Base-by-base conservation (phyloP, 805 yeast genomes). In the Blastobotrys parvus region DNA sequence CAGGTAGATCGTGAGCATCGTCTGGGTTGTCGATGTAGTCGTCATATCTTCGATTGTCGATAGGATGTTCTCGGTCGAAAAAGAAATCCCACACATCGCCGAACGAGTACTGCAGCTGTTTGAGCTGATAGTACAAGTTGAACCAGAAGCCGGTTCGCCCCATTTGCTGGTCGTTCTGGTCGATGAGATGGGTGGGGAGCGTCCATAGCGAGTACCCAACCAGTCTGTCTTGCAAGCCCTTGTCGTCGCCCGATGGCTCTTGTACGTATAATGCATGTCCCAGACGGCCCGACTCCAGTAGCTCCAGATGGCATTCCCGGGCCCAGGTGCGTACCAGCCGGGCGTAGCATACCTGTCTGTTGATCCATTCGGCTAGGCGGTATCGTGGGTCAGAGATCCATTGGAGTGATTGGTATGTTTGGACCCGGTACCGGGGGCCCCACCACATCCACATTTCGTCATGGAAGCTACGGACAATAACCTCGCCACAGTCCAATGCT, bases 361-460 rank as follows among this genome's bases (percentile, higher is more conserved):
- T 15, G 5, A 32, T 16, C 18, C 15, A 16, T 16, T 6, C 35
- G 10, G 15, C 19, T 16, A 32, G 18, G 4, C 35, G 35, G 7
- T 32, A 15, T 5, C 35, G 35, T 5, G 35, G 35, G 17, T 32
- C 35, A 10, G 35, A 32, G 20, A 32, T 32, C 19, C 18, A 15
- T 17, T 17, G 4, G 15, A 32, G 20, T 3, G 35, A 16, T n/a
- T 16, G 35, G 18, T 8, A 32, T 7, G 29, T 8, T 8, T 7
- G 29, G 29, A 25, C 11, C 7, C 29, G 29, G 35, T 32, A 32
- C 4, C 13, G 10, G 13, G 15, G 20, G 7, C 35, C 35, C 35
- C 35, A 32, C 35, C 35, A 32, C 3, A 4, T 17, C 35, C 35
- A 32, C 35, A 32, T 32, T 32, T 32, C 35, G 17, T 32, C 20